Percentiles rank a stretch among this genome's conserved stretches.
These are phyloP conservation scores for Carpinus fangiana DNA, from an alignment of 306 rosid species.

Conservation along the genomic window DNA sequence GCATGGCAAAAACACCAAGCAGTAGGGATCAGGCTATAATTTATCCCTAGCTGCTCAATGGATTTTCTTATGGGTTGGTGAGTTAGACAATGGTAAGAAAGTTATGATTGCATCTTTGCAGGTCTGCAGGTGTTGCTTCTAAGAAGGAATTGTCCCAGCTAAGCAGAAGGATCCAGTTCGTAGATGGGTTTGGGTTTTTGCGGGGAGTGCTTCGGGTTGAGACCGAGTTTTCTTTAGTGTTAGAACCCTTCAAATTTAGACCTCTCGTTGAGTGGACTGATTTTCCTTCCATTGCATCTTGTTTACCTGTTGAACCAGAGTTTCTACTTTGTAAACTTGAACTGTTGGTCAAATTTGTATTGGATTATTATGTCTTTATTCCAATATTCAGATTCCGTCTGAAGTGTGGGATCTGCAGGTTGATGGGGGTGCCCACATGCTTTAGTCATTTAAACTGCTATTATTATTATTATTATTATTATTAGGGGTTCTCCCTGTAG, in stretches of 20 bases:
- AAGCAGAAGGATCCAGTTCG: constrained; percentile 7
- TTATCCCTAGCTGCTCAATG: constrained; percentile 22
- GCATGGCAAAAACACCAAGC: constrained; percentile 48
- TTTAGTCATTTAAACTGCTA: not conserved
- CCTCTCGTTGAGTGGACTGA: constrained; percentile 1
- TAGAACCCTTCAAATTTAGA: constrained; percentile 20
- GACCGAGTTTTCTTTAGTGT: constrained; percentile 9
- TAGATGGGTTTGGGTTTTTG: constrained; percentile 18
- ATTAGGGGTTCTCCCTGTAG: too few species aligned
- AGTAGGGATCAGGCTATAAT: constrained; percentile 29
- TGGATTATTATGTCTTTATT: constrained; percentile 1
- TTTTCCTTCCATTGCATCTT: constrained; percentile 9
- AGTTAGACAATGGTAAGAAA: constrained; percentile 39
- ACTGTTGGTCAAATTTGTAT: constrained; percentile 4
- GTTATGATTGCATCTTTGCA: constrained; percentile 37
- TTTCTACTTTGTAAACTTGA: constrained; percentile 5
- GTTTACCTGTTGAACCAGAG: constrained; percentile 2
- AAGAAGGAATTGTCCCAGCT: constrained; percentile 14
- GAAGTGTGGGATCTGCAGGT: not conserved
- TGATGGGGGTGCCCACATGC: not conserved
- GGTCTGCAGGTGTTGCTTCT: constrained; percentile 34
- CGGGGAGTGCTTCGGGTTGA: constrained; percentile 3
- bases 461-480: not conserved
- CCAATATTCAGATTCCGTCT: not conserved
- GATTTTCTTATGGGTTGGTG: constrained; percentile 29